Base-by-base conservation (phyloP, 345 rosid genomes). In the Rhizophora mangle region DNA sequence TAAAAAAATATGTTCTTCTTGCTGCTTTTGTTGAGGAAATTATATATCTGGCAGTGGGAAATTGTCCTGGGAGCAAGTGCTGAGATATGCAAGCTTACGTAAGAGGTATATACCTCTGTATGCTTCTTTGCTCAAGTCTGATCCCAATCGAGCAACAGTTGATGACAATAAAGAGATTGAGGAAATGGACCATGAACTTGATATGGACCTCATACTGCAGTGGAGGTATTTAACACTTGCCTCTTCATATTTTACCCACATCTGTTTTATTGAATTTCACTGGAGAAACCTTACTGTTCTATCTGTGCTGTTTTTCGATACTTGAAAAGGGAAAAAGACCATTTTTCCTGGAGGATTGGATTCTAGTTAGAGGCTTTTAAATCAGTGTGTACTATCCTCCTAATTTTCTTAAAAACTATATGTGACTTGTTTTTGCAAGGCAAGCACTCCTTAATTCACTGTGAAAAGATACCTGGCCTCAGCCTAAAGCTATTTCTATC, bases 21-120 rank as follows among this genome's bases (percentile, higher is more conserved):
- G 47, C 52, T 79, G 60, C 72, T 61, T 58, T 68, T 67, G 65
- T 77, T 83, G 70, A 75, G 68, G 76, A 73, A 62, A 68, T 80
- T 32, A 39, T 71, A 56, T 72, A 78, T 83, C 57, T 86, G 85
- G 84, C 96, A 95, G 99, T 72, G 97, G 99, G 74, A 95, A 77
- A 71, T 73, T 92, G 82, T 92, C 96, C 11, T 95, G 99, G 99
- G 97, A 90, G 74, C 89, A 88, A 75, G 86, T 95, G 55, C 78
- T 92, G 54, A 84, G 85, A 79, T 81, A 82, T 82, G 84, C 96
- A 64, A 85, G 83, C 31, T 75, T 92, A 80, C 94, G 93, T 46
- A 95, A 92, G 89, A 89, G 84, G 81, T 95, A 92, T 75, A 88
- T 95, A 43, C 84, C 96, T 21, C 78, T 85, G 13, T 95, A 95